Base-by-base conservation (phyloP, 768 basidiomycete genomes). In the Tulasnella sp. region DNA sequence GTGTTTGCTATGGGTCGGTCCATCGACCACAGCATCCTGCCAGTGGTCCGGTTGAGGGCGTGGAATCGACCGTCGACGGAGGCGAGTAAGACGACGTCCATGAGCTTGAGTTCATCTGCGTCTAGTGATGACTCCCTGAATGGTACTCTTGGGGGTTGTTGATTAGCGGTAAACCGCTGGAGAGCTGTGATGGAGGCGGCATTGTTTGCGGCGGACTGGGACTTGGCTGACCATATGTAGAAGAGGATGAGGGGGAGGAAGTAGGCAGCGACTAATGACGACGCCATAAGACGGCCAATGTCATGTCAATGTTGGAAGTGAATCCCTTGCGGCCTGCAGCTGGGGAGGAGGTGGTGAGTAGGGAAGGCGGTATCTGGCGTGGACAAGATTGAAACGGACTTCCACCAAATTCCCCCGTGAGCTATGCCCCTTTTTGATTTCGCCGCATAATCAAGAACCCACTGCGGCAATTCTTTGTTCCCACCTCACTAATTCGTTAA, bases 41-140 rank as follows among this genome's bases (percentile, higher is more conserved):
- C 97, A 0, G 92, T 91, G 0, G 92, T 91, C 79, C 97, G 87
- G 82, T 97, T 95, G 80, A 99, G 87, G 0, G 95, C 98, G 86
- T 98, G 96, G 42, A 99, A 91, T 77, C 91, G 94, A 37, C 97
- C 97, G 84, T 99, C 96, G 35, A 99, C 91, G 9, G 95, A 95
- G 0, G 96, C 94, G 13, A 97, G 89, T 23, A 99, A 89, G 37
- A 98, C 92, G 75, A 93, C 88, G 81, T 97, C 92, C 79, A 95
- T 84, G 15, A 97, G 85, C 72, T 91, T 88, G n/a, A 90, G 86
- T 77, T 92, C 89, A 55, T 85, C 81, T 18, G 77, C 1, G 29
- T 18, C 35, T 35, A 71, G 44, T 44, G 40, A 26, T 29, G 71
- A 39, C 7, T 42, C 32, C 44, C 29, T 46, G 74, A 67, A 29